Evolutionary conservation across 2,329 filamentous ascomycete genomes (phyloP).

Genomic region (Cadophora sp.): DNA sequence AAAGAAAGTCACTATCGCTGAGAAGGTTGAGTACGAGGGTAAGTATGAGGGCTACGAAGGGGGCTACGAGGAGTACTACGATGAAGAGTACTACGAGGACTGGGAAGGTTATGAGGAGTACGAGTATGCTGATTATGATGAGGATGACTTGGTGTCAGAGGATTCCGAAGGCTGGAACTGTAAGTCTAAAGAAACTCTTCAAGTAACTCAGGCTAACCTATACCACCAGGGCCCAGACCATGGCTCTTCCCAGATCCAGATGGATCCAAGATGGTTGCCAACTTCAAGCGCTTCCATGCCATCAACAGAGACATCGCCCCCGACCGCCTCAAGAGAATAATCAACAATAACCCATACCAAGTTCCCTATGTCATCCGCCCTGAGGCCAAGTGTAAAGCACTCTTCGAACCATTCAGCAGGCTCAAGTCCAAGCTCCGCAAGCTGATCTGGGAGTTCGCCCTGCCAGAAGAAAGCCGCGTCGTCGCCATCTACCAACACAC

Average conservation of each 20-base stretch:
- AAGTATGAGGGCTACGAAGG: background rate
- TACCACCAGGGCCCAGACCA: background rate
- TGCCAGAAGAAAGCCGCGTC: background rate
- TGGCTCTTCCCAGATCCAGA: background rate
- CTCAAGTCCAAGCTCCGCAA: background rate
- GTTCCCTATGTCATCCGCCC: background rate
- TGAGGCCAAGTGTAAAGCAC: background rate
- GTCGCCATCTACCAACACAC: background rate
- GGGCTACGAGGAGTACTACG: background rate
- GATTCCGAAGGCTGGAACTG: background rate
- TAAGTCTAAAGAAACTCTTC: background rate
- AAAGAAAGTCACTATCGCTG: background rate
- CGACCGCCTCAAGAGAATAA: background rate
- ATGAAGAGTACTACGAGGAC: background rate
- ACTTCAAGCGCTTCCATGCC: background rate
- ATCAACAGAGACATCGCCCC: constrained; percentile 10
- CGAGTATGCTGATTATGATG: background rate
- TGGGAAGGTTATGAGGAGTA: background rate
- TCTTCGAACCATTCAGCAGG: background rate
- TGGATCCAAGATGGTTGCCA: background rate
- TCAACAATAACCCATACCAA: background rate
- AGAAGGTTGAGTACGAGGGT: background rate
- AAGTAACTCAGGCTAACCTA: background rate
- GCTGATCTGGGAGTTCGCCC: constrained; percentile 3
- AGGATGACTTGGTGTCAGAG: background rate